phyloP scores from a whole-genome alignment of 768 basidiomycete genomes.

The Cystobasidium onofrii region DNA sequence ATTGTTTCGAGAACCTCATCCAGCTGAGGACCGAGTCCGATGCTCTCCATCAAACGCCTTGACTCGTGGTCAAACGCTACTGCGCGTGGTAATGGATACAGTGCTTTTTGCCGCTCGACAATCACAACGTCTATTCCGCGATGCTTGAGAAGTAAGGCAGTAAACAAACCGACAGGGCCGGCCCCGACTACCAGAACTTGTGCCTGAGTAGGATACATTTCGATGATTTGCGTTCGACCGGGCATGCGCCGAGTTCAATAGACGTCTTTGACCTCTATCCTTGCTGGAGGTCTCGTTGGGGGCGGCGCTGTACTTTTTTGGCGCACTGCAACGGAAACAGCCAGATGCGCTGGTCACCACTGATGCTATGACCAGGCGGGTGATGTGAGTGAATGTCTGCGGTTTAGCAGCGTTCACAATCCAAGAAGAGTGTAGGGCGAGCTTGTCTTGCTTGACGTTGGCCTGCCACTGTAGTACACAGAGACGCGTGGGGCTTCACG shows the following conservation, averaged over 20 bases:
- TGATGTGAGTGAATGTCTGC: too few species aligned
- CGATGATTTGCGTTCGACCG: not conserved
- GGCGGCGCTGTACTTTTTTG: too few species aligned
- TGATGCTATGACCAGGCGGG: too few species aligned
- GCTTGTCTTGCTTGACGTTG: too few species aligned
- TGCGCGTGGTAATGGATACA: slow-evolving; percentile 9
- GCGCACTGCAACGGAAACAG: too few species aligned
- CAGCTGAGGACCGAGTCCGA: not conserved
- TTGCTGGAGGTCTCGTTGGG: too few species aligned
- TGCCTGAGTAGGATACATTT: not conserved
- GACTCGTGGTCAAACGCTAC: slow-evolving; percentile 15
- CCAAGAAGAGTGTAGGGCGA: too few species aligned
- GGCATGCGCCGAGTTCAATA: not conserved
- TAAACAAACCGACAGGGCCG: slow-evolving; percentile 1
- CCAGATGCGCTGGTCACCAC: too few species aligned
- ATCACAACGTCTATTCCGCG: not conserved
- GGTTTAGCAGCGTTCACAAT: too few species aligned
- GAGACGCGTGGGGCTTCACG: too few species aligned
- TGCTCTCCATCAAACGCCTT: not conserved
- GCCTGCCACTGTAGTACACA: too few species aligned
- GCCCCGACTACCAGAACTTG: slow-evolving; percentile 4
- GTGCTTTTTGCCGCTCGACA: slow-evolving; percentile 13
- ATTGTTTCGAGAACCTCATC: slow-evolving; percentile 10
- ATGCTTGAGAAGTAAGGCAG: not conserved
- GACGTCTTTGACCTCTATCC: too few species aligned